phyloP scores from a whole-genome alignment of 805 yeast genomes.

The Lachancea quebecensis region DNA sequence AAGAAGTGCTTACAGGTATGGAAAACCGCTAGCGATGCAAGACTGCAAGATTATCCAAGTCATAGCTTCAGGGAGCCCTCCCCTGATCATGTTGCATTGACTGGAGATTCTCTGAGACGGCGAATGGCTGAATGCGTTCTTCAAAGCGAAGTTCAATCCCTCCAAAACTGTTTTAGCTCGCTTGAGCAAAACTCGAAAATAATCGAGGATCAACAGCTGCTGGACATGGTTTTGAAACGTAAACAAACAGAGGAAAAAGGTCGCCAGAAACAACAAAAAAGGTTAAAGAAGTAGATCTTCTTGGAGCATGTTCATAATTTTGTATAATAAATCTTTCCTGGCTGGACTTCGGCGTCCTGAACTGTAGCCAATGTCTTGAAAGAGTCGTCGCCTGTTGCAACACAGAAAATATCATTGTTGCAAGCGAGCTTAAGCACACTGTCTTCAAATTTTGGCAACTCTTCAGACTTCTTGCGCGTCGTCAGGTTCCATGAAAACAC shows the following conservation, averaged over 20 bases:
- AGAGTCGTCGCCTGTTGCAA: constrained; percentile 46
- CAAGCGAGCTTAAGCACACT: constrained; percentile 38
- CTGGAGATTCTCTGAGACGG: constrained; percentile 26
- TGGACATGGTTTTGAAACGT: constrained; percentile 53
- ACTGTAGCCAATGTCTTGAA: constrained; percentile 35
- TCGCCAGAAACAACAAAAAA: constrained; percentile 24
- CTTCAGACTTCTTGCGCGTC: constrained; percentile 69
- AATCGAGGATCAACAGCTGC: constrained; percentile 53
- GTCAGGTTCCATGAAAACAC: constrained; percentile 87
- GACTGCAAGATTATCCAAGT: constrained; percentile 44
- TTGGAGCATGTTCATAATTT: constrained; percentile 5
- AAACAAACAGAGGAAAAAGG: constrained; percentile 22
- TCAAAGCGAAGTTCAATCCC: constrained; percentile 47
- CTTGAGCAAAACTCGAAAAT: constrained; percentile 32
- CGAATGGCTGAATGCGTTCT: constrained; percentile 51
- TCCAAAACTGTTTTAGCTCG: constrained; percentile 34
- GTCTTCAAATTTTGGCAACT: constrained; percentile 46
- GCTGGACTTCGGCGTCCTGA: constrained; percentile 16
- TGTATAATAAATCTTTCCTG: constrained; percentile 22
- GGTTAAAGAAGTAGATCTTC: constrained; percentile 1
- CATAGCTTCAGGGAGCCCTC: constrained; percentile 25
- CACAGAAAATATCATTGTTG: constrained; percentile 29
- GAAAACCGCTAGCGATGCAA: constrained; percentile 22
- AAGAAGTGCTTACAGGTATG: constrained; percentile 24
- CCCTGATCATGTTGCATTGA: constrained; percentile 11